Conservation (phyloP, 805 yeast species). For the Saccharomycopsis sp. region DNA sequence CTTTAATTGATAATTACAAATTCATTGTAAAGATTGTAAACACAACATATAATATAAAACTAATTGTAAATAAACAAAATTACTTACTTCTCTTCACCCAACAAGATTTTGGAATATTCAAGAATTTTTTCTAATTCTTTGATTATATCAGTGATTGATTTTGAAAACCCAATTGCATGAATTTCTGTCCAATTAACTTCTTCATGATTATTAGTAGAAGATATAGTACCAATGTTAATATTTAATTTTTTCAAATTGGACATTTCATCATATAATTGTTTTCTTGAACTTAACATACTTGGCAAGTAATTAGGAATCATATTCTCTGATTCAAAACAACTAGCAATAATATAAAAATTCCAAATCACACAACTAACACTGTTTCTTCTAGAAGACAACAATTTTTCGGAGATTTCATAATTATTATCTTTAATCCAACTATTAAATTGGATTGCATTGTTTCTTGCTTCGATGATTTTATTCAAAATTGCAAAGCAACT, state of each 20-base stretch:
- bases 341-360: conserved; percentile 32
- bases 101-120: conserved; percentile 28
- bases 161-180: conserved; percentile 39
- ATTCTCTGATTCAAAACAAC: conserved; percentile 29
- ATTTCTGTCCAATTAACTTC: conserved; percentile 35
- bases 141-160: conserved; percentile 37
- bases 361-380: conserved; percentile 36
- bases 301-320: conserved; percentile 36
- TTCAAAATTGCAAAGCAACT: conserved; percentile 32
- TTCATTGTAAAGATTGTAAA: no score
- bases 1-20: no score
- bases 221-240: not conserved
- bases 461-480: conserved; percentile 37
- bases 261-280: conserved; percentile 31
- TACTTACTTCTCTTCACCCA: conserved; percentile 38
- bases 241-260: conserved; percentile 23
- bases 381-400: conserved; percentile 36
- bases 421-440: conserved; percentile 34
- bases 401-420: conserved; percentile 27
- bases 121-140: conserved; percentile 31
- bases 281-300: conserved; percentile 32
- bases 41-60: no score
- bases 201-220: conserved; percentile 15
- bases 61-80: no score
- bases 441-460: conserved; percentile 36